phyloP scores from a whole-genome alignment of 805 yeast genomes.

The Alloascoidea africana region DNA sequence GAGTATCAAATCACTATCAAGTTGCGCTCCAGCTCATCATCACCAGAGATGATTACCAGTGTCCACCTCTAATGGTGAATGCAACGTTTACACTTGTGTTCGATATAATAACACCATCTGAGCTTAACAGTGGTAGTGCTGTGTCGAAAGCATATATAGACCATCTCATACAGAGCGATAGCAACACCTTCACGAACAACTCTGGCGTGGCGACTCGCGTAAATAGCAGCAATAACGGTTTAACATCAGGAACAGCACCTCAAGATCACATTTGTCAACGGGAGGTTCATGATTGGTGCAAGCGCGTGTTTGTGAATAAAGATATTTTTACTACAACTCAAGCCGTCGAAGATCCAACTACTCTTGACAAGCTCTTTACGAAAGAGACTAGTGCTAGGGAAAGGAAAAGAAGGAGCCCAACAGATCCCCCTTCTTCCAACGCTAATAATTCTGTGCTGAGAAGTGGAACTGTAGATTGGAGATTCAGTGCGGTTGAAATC shows the following conservation, averaged over 20 bases:
- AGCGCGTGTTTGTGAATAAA: not conserved
- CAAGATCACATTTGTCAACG: not conserved
- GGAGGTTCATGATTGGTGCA: not conserved
- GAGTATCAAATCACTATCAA: too few species aligned
- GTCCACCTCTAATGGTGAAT: too few species aligned
- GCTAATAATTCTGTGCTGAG: not conserved
- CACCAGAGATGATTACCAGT: too few species aligned
- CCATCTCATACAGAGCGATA: not conserved
- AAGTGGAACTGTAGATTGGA: slow-evolving; percentile 7
- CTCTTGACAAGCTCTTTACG: too few species aligned
- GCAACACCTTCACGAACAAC: not conserved
- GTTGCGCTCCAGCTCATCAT: too few species aligned
- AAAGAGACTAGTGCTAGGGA: too few species aligned
- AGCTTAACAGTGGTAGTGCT: not conserved
- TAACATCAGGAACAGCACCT: not conserved
- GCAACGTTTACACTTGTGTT: not conserved
- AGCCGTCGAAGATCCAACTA: not conserved
- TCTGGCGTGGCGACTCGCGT: not conserved
- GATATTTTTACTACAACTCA: not conserved
- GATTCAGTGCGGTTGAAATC: slow-evolving; percentile 9
- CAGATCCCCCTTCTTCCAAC: not conserved
- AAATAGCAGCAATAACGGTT: not conserved
- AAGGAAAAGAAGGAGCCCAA: not conserved
- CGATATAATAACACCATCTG: not conserved
- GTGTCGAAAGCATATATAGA: not conserved